Evolutionary conservation across 1,284 basidiomycete genomes (phyloP), one percentile per base, ranked within the genome.

Genomic region (Leccinum pseudoinsigne): DNA sequence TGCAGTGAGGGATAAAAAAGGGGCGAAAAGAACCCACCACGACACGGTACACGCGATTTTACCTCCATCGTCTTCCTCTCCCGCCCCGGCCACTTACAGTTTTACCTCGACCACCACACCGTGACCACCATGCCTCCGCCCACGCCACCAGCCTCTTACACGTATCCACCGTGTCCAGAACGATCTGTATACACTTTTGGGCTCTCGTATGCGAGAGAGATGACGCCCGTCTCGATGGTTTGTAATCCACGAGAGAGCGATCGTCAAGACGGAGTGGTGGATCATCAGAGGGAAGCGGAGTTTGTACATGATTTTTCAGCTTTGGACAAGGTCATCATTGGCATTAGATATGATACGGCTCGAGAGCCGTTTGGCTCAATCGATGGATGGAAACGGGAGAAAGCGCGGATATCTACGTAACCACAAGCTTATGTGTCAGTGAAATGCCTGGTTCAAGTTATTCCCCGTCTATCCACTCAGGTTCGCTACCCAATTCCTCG

Each of bases 121-220:
- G 11, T 34, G 34, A 75, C 74, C 53, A 75, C 72, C 2, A 73
- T 73, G 7, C 72, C 70, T 18, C 73, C 72, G n/a, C 66, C 59
- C 9, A 65, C 64, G 4, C 65, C 71, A 5, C 68, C 71, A 0
- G 70, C 73, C 23, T 71, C 72, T 6, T 72, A 68, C 12, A 72
- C 60, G 56, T 69, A 85, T 5, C 87, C 88, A 4, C 83, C 82
- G 5, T 81, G 82, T 58, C 86, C 84, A 0, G 80, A 80, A 64
- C 82, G 81, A 3, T 89, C 91, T 23, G 93, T 83, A 64, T 80
- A 86, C 7, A 92, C 77, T 18, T 84, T 82, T 12, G 90, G 90
- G 66, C 90, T 92, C 12, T 92, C 92, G 66, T 92, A 93, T 26
- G 92, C 88, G 5, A 92, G 80, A 4, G 90, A 88, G 21, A 86